phyloP scores from a whole-genome alignment of 495 filamentous ascomycete species.

The Cudoniella acicularis region DNA sequence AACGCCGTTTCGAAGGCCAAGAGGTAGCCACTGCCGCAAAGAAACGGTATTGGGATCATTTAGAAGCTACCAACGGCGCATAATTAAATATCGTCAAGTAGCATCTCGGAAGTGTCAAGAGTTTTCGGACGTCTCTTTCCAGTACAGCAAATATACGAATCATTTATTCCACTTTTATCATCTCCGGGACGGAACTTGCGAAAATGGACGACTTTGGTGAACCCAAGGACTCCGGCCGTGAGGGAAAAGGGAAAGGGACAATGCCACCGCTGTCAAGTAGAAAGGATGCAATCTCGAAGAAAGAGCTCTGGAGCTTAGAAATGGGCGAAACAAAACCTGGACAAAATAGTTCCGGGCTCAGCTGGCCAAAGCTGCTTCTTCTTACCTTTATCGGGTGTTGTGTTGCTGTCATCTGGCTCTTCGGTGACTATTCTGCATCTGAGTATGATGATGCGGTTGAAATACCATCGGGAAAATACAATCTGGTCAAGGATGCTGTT shows the following conservation, averaged over 20 bases:
- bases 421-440: constrained; percentile 2
- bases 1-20: constrained; percentile 48
- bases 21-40: constrained; percentile 39
- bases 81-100: neutral
- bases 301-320: no score
- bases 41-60: constrained; percentile 47
- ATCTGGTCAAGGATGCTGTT: constrained; percentile 20
- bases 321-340: neutral
- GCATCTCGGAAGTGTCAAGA: neutral
- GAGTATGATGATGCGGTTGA: neutral
- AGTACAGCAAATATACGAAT: no score
- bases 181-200: no score
- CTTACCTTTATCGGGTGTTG: neutral
- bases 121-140: no score
- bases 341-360: neutral
- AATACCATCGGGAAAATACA: neutral
- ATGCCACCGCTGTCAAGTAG: neutral
- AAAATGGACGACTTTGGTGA: neutral
- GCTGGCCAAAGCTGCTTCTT: neutral
- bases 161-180: no score
- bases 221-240: neutral
- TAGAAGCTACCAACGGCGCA: constrained; percentile 22
- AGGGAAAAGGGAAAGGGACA: neutral
- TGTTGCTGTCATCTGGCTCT: constrained; percentile 3
- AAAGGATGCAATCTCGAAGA: neutral